phyloP scores from a whole-genome alignment of 2,329 filamentous ascomycete species.

The Lasiodiplodia sp. region DNA sequence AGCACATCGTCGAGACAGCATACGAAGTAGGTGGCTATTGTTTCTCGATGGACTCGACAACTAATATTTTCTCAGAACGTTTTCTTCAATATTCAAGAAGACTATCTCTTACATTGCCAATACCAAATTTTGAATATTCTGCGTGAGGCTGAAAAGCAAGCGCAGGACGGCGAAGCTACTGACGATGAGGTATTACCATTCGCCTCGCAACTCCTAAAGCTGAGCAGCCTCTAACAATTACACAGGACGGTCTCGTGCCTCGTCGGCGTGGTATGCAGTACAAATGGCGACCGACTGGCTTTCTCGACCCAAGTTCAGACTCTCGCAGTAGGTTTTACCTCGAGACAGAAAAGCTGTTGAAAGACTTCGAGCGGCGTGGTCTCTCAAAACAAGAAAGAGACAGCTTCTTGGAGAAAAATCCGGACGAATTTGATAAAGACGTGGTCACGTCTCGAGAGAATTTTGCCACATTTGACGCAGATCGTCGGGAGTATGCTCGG shows the following conservation, averaged over 20 bases:
- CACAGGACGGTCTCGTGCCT: constrained; percentile 45
- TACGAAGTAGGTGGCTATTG: constrained; percentile 42
- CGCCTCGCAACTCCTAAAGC: not conserved
- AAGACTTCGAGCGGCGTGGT: constrained; percentile 37
- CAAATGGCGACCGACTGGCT: constrained; percentile 38
- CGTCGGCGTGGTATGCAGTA: constrained; percentile 35
- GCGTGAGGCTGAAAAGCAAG: constrained; percentile 41
- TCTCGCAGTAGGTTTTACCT: constrained; percentile 51
- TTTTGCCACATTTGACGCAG: constrained; percentile 53
- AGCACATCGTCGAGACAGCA: constrained; percentile 45
- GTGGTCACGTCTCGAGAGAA: constrained; percentile 34
- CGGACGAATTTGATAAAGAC: constrained; percentile 41
- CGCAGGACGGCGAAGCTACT: constrained; percentile 40
- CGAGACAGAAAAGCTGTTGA: constrained; percentile 47
- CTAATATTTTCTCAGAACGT: constrained; percentile 24
- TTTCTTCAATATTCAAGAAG: constrained; percentile 36
- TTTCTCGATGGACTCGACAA: not conserved
- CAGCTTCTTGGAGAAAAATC: constrained; percentile 38
- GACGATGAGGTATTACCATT: constrained; percentile 48
- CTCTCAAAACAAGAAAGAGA: constrained; percentile 36
- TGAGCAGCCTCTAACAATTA: not conserved
- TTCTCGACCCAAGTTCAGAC: constrained; percentile 43
- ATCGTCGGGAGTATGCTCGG: constrained; percentile 50
- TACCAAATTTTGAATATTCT: constrained; percentile 36
- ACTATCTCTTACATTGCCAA: constrained; percentile 46